phyloP scores from a whole-genome alignment of 345 rosid genomes.

The Brassica carinata region DNA sequence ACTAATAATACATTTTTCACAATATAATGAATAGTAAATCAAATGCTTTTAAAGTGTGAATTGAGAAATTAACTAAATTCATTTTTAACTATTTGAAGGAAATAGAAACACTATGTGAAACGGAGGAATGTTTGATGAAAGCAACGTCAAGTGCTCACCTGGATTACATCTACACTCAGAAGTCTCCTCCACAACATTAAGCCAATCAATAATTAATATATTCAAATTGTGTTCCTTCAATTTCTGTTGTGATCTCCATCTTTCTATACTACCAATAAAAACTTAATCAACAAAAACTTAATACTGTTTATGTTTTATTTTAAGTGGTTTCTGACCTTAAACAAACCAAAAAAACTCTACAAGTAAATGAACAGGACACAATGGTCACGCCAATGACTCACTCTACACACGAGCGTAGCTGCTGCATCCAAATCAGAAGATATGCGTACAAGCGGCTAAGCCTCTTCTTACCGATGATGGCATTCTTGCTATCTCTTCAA shows the following conservation, averaged over 20 bases:
- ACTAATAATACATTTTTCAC: neutral
- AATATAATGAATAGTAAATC: neutral
- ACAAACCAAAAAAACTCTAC: no score
- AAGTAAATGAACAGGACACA: neutral
- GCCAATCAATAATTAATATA: neutral
- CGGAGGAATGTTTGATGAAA: constrained; percentile 30
- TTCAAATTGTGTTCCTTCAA: neutral
- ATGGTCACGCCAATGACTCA: neutral
- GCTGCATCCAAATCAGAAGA: no score
- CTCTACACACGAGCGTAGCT: neutral
- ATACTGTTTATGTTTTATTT: neutral
- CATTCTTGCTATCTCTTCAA: no score
- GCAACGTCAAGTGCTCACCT: constrained; percentile 25
- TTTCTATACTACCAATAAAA: neutral
- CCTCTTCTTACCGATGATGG: no score
- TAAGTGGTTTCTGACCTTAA: neutral
- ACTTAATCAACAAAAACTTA: neutral
- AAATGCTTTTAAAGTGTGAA: neutral
- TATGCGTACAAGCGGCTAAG: no score
- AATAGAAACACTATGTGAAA: constrained; percentile 3
- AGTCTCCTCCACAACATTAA: neutral
- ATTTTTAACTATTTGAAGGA: neutral
- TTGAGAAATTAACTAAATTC: neutral
- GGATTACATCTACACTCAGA: constrained; percentile 35
- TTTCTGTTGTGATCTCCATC: neutral